A percentile compares a stretch with the other conserved stretches of the same genome.
Evolutionary conservation across 768 basidiomycete genomes (phyloP).

Genomic region (Leccinum subgranulosum): DNA sequence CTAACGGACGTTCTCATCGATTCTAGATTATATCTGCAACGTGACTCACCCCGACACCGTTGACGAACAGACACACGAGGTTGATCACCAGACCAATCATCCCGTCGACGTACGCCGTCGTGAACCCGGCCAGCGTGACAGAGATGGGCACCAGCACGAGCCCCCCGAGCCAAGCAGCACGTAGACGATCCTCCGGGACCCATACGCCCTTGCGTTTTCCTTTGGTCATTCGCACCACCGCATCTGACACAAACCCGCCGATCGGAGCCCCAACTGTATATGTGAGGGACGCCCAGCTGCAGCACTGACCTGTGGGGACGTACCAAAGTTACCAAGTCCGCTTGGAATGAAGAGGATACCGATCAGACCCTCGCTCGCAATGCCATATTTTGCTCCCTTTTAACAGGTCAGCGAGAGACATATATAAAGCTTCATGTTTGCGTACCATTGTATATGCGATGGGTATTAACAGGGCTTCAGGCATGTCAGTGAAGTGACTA

Average conservation of each 20-base stretch:
- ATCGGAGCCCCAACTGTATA: conserved; percentile 55
- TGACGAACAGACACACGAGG: conserved; percentile 56
- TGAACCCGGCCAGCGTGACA: conserved; percentile 45
- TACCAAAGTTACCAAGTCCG: conserved; percentile 27
- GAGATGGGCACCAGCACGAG: conserved; percentile 54
- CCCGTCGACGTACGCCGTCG: conserved; percentile 49
- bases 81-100: conserved; percentile 47
- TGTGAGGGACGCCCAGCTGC: not conserved
- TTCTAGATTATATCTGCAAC: not conserved
- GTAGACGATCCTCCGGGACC: conserved; percentile 69
- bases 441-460: conserved; percentile 66
- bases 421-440: not conserved
- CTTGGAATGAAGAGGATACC: conserved; percentile 27
- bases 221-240: conserved; percentile 45
- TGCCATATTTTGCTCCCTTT: conserved; percentile 45
- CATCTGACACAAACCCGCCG: conserved; percentile 59
- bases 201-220: conserved; percentile 50
- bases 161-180: conserved; percentile 46
- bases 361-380: conserved; percentile 20
- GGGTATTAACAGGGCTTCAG: conserved; percentile 48
- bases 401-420: not conserved
- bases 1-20: conserved; percentile 29
- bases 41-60: conserved; percentile 57
- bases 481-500: not conserved
- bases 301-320: not conserved